Percentiles rank a stretch among this genome's conserved stretches.
Conservation (phyloP, 495 filamentous ascomycete species). For the Lasiosphaeria ovina region DNA sequence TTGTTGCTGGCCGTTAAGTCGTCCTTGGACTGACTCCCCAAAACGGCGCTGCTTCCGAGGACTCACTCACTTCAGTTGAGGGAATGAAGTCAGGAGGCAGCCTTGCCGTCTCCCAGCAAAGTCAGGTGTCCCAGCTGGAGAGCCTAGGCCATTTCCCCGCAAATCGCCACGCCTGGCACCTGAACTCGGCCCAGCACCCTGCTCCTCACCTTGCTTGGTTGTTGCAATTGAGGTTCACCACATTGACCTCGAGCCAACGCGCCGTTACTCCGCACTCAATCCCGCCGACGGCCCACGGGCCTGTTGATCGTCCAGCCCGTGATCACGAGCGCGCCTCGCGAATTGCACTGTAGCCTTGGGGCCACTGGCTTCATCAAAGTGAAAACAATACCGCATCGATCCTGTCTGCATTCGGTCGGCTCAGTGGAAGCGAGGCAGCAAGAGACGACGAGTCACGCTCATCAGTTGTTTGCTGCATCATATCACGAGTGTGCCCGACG, state of each 20-base stretch:
- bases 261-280: constrained; percentile 22
- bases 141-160: constrained; percentile 30
- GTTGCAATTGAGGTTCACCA: not conserved
- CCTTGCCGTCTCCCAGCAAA: constrained; percentile 29
- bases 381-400: constrained; percentile 17
- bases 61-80: not conserved
- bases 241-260: constrained; percentile 9
- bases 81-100: constrained; percentile 29
- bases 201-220: not conserved
- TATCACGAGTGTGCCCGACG: not conserved
- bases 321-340: constrained; percentile 25
- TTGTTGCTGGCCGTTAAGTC: not conserved
- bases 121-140: constrained; percentile 30
- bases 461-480: not conserved
- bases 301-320: constrained; percentile 15
- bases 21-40: constrained; percentile 12
- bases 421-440: constrained; percentile 3
- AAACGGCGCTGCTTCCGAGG: constrained; percentile 26
- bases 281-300: constrained; percentile 16
- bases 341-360: not conserved
- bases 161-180: constrained; percentile 27
- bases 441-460: constrained; percentile 8
- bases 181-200: constrained; percentile 4
- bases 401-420: constrained; percentile 13
- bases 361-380: constrained; percentile 18